Evolutionary conservation across 2,329 filamentous ascomycete genomes (phyloP), one percentile per base, ranked within the genome.

Genomic region (Colletotrichum tabaci): DNA sequence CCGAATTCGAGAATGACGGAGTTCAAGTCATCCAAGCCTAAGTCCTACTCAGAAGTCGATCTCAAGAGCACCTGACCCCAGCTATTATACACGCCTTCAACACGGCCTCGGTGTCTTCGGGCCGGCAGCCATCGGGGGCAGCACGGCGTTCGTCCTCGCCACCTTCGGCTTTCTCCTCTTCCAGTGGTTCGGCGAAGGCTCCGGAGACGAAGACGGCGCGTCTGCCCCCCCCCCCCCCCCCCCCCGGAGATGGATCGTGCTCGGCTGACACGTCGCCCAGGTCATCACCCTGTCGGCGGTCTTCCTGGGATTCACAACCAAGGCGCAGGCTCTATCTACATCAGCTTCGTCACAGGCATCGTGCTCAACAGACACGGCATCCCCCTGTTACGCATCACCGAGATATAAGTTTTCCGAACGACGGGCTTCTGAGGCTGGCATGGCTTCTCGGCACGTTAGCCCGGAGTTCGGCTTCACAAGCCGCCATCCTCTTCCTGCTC

Each of bases 321-420:
- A 74, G 10, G 66, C 74, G 16, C 74, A 76, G 38, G 67, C 75
- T 10, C 66, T 72, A 67, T 77, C 53, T 73, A 73, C 53, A 77
- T 75, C 12, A 77, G 76, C 47, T 58, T 77, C 49, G 57, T 75
- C 7, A 76, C 76, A 0, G 74, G 74, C 3, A 65, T 74, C 2
- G 38, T 77, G 7, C 61, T 77, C 13, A 74, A 77, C 61, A 75
- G 61, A 15, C 64, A 74, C 16, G 75, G 75, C 3, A 76, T 77
- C 2, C 76, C 74, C 3, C 62, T 77, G 18, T 75, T 72, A 2
- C 72, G 73, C 7, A 73, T 74, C 4, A 75, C 76, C 35, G 74
- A 77, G 58, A 61, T 77, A 10, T 76, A 75, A 8, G 70, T 75
- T 23, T 74, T 76, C 47, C 73, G 9, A 77, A 77, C 61, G 74